phyloP scores from a whole-genome alignment of 2,329 filamentous ascomycete genomes.

The Colletotrichum costaricense region DNA sequence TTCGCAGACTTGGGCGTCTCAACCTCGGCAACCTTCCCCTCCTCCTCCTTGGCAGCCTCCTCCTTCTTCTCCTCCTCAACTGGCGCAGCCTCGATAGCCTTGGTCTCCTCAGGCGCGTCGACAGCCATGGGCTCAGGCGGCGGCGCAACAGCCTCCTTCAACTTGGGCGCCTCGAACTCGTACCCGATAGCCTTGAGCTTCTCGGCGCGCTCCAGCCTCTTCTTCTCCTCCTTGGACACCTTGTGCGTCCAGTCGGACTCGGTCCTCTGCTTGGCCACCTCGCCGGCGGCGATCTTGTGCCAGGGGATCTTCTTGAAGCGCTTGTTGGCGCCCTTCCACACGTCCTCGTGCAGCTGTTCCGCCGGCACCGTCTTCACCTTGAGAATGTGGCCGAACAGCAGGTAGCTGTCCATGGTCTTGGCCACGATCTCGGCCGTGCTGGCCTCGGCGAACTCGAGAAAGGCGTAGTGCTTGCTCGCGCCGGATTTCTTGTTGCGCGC shows the following conservation, averaged over 20 bases:
- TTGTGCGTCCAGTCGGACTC: constrained; percentile 83
- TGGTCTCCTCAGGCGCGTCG: constrained; percentile 45
- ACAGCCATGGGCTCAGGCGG: constrained; percentile 47
- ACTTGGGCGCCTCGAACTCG: constrained; percentile 78
- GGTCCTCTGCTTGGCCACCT: constrained; percentile 78
- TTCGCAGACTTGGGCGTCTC: constrained; percentile 41
- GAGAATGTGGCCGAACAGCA: constrained; percentile 93
- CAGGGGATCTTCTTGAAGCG: constrained; percentile 82
- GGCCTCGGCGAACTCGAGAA: constrained; percentile 89
- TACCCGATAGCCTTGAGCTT: constrained; percentile 87
- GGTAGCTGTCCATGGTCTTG: constrained; percentile 97
- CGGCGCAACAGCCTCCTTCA: constrained; percentile 69
- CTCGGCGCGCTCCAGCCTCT: constrained; percentile 74
- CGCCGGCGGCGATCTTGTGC: constrained; percentile 85
- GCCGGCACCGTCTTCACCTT: constrained; percentile 84
- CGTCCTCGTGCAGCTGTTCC: constrained; percentile 80
- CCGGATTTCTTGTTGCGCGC: constrained; percentile 94
- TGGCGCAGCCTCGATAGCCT: constrained; percentile 45
- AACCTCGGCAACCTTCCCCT: constrained; percentile 42
- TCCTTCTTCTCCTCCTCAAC: constrained; percentile 55
- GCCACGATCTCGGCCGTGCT: constrained; percentile 86
- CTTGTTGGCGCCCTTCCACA: constrained; percentile 92
- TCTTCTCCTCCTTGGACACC: constrained; percentile 78
- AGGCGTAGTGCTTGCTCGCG: constrained; percentile 92
- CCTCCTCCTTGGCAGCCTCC: constrained; percentile 42